Conservation (phyloP, 352 stramenopile genomes). For the Pythium grandisporangium region DNA sequence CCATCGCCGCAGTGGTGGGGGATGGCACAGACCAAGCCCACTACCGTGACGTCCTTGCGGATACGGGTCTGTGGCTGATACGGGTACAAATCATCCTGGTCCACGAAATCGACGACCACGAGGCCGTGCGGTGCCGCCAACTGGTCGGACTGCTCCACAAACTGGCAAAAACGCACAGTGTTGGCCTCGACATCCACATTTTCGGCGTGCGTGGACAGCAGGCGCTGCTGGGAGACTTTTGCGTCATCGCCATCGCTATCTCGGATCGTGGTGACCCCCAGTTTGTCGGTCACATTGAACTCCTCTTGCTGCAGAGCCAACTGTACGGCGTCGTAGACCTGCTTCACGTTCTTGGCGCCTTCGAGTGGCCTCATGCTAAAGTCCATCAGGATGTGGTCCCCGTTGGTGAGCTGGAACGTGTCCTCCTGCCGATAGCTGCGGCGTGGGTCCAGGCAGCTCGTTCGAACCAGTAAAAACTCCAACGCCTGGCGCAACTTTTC, state of each 20-base stretch:
- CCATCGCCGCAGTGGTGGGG: too few relatives aligned
- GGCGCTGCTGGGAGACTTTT: background rate
- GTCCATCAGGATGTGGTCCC: background rate
- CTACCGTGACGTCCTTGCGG: too few relatives aligned
- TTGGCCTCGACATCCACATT: background rate
- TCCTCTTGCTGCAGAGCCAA: background rate
- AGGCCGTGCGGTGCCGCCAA: background rate
- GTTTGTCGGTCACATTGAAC: background rate
- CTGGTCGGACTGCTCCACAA: background rate
- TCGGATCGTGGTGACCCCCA: background rate
- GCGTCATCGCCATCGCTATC: background rate
- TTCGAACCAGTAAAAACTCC: background rate
- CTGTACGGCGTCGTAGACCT: background rate
- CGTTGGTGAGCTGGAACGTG: background rate
- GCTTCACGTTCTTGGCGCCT: background rate
- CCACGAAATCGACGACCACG: background rate
- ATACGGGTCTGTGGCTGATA: background rate
- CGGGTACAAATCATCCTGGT: constrained; percentile 3
- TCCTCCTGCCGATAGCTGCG: background rate
- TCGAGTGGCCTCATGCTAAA: background rate
- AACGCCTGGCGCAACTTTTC: background rate
- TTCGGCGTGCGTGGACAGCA: background rate
- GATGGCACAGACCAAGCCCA: too few relatives aligned
- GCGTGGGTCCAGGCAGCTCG: background rate
- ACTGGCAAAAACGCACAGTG: background rate